These are phyloP conservation scores for Phanerochaete sordida DNA, from an alignment of 768 basidiomycete species.

Conservation along the genomic window DNA sequence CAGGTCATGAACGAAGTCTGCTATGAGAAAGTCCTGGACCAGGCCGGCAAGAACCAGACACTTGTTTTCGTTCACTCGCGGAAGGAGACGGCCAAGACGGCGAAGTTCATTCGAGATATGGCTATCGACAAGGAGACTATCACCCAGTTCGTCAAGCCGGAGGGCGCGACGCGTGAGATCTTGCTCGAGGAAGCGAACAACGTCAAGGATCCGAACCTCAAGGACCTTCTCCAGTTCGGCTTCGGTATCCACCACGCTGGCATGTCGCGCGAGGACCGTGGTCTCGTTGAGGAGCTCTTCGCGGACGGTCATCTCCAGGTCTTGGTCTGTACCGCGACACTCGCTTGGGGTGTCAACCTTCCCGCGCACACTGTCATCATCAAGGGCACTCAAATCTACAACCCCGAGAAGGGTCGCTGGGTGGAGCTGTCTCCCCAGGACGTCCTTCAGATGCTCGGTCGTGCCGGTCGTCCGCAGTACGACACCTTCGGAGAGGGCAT, in stretches of 20 bases:
- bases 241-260: conserved; percentile 98
- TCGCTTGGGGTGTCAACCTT: conserved; percentile 99
- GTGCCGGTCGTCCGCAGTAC: conserved; percentile 95
- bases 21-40: conserved; percentile 97
- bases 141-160: conserved; percentile 92
- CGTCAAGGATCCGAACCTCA: conserved; percentile 78
- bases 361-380: conserved; percentile 98
- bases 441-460: conserved; percentile 97
- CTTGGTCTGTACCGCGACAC: conserved; percentile 93
- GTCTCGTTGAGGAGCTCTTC: conserved; percentile 91
- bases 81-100: conserved; percentile 98
- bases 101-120: conserved; percentile 89
- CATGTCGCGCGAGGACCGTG: conserved; percentile 89
- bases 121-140: conserved; percentile 97
- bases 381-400: conserved; percentile 99
- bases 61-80: conserved; percentile 98
- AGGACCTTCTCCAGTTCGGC: conserved; percentile 92
- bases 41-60: conserved; percentile 85
- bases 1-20: conserved; percentile 99
- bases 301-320: conserved; percentile 91
- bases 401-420: conserved; percentile 98
- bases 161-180: conserved; percentile 89
- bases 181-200: conserved; percentile 79
- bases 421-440: conserved; percentile 94
- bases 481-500: conserved; percentile 97